Percentiles rank a stretch among this genome's conserved stretches.
Conservation (phyloP, 371 early-diverging fungal species). For the Mucor saturninus region DNA sequence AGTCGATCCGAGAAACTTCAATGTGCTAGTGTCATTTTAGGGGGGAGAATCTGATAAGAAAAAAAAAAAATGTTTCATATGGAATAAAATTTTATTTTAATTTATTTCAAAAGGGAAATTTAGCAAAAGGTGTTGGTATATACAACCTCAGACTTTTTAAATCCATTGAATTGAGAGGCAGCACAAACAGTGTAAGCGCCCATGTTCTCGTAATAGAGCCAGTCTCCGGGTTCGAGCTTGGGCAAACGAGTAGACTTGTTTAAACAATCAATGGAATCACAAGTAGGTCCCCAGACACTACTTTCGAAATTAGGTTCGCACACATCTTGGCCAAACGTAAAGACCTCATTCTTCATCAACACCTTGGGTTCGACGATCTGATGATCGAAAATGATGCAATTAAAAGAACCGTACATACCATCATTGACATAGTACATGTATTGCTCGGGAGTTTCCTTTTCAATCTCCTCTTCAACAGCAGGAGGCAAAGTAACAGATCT, state of each 20-base stretch:
- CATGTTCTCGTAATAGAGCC: conserved; percentile 95
- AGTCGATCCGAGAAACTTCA: neutral
- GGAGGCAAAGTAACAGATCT: conserved; percentile 66
- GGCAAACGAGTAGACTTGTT: conserved; percentile 74
- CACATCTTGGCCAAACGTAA: conserved; percentile 41
- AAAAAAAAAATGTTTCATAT: neutral
- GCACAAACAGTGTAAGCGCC: conserved; percentile 96
- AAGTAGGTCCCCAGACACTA: conserved; percentile 98
- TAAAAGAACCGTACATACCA: conserved; percentile 97
- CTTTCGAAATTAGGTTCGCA: conserved; percentile 52
- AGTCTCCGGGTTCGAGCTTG: conserved; percentile 91
- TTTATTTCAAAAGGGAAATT: neutral
- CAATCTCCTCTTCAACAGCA: conserved; percentile 20
- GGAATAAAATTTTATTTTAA: neutral
- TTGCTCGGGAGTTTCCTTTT: conserved; percentile 19
- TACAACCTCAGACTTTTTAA: conserved; percentile 79
- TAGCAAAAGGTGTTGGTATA: conserved; percentile 81
- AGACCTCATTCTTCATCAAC: conserved; percentile 47
- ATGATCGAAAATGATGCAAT: conserved; percentile 98
- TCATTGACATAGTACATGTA: conserved; percentile 98
- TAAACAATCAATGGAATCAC: conserved; percentile 97
- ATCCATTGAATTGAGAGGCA: conserved; percentile 91
- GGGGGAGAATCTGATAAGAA: too few species aligned
- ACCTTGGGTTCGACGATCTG: conserved; percentile 72
- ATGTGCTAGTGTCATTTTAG: too few species aligned